Conservation (phyloP, 1,284 basidiomycete genomes). For the Agroathelia rolfsii region DNA sequence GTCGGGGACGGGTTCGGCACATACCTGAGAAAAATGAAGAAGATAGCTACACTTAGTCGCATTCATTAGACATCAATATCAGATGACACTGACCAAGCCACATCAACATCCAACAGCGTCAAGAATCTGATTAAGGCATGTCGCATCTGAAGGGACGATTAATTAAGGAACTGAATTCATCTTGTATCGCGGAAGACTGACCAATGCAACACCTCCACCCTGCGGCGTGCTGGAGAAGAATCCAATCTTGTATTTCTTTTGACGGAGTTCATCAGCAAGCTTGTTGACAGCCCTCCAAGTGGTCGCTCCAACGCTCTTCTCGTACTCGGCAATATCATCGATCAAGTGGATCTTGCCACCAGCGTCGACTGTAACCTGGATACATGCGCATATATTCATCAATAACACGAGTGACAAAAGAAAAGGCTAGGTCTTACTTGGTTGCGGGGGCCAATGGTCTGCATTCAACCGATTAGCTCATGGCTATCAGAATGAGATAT, state of each 20-base stretch:
- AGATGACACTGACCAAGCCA: slow-evolving; percentile 45
- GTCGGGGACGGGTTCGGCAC: slow-evolving; percentile 79
- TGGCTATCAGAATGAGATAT: no score
- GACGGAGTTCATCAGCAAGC: slow-evolving; percentile 70
- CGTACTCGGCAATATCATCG: slow-evolving; percentile 66
- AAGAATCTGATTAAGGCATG: slow-evolving; percentile 82
- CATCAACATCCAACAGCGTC: slow-evolving; percentile 68
- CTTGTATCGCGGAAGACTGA: slow-evolving; percentile 26
- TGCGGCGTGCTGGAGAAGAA: slow-evolving; percentile 90
- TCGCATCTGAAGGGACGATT: slow-evolving; percentile 53
- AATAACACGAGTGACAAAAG: no score
- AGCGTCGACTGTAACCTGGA: slow-evolving; percentile 72
- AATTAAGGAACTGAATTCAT: slow-evolving; percentile 5
- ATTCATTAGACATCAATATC: slow-evolving; percentile 2
- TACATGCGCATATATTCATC: slow-evolving; percentile 66
- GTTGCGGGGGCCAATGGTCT: no score
- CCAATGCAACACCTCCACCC: slow-evolving; percentile 83
- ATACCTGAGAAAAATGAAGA: slow-evolving; percentile 44
- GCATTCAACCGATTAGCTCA: no score
- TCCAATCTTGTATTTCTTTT: slow-evolving; percentile 75
- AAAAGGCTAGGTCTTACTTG: no score
- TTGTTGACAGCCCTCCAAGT: slow-evolving; percentile 74
- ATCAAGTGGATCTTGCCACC: slow-evolving; percentile 72
- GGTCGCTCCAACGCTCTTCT: slow-evolving; percentile 52
- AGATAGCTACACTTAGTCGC: slow-evolving; percentile 5